Evolutionary conservation across 768 basidiomycete species (phyloP).

Genomic region (Suillus ampliporus): DNA sequence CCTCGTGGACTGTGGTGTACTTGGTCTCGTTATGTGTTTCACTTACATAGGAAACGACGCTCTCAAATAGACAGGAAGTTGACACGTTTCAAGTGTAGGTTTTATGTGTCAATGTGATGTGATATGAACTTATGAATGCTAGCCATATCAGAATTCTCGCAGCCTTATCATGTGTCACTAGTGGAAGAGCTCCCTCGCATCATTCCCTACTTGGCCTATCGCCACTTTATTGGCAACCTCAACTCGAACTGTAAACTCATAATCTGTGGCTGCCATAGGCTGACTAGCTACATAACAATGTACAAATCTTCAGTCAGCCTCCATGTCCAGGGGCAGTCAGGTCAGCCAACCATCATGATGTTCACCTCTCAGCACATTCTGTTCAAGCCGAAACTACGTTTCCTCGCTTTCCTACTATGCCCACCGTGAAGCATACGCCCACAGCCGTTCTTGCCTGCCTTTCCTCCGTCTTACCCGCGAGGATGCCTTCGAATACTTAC

Average conservation of each 20-base stretch:
- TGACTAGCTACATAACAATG: no score
- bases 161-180: not conserved
- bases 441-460: not conserved
- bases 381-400: not conserved
- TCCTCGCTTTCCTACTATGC: no score
- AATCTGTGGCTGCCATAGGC: no score
- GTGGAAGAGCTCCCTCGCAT: not conserved
- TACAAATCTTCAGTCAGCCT: not conserved
- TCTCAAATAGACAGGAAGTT: not conserved
- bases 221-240: no score
- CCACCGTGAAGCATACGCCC: not conserved
- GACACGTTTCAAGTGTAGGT: not conserved
- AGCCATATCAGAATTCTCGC: not conserved
- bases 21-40: not conserved
- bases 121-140: not conserved
- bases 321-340: not conserved
- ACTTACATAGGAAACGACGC: not conserved
- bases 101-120: not conserved
- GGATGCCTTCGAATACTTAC: constrained; percentile 12
- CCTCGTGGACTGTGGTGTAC: not conserved
- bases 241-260: no score
- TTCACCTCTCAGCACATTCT: not conserved
- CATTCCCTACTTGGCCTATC: not conserved
- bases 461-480: constrained; percentile 3
- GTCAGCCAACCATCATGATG: not conserved